These are phyloP conservation scores for Ziziphus jujuba DNA, from an alignment of 306 rosid genomes.

Conservation along the genomic window DNA sequence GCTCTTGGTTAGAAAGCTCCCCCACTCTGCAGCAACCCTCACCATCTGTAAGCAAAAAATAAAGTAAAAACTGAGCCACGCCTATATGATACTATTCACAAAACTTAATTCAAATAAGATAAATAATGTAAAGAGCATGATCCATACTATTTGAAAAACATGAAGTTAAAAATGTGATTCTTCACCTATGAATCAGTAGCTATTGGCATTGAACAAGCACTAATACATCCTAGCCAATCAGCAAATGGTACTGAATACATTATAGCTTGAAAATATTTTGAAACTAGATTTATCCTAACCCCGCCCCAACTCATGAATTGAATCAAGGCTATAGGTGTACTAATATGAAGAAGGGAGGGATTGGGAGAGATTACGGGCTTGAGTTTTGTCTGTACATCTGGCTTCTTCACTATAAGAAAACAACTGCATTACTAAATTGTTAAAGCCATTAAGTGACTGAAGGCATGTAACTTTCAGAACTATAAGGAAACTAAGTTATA, in stretches of 20 bases:
- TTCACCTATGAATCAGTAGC: too few species aligned
- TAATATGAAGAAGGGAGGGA: background rate
- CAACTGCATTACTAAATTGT: background rate
- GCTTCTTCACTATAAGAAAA: background rate
- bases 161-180: too few species aligned
- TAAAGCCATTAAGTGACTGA: background rate
- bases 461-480: too few species aligned
- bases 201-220: too few species aligned
- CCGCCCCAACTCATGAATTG: background rate
- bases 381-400: background rate
- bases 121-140: background rate
- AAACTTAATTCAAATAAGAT: background rate
- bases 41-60: constrained; percentile 34
- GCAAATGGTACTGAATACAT: background rate
- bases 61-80: background rate
- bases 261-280: background rate
- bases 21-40: constrained; percentile 26
- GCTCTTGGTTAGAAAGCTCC: constrained; percentile 74
- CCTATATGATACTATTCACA: background rate
- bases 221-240: too few species aligned
- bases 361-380: background rate
- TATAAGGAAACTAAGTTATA: too few species aligned
- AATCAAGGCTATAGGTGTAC: constrained; percentile 5
- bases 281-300: background rate
- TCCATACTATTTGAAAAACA: too few species aligned